Evolutionary conservation across 2,329 filamentous ascomycete genomes (phyloP), one percentile per base, ranked within the genome.

Genomic region (Trematosphaeria pertusa): DNA sequence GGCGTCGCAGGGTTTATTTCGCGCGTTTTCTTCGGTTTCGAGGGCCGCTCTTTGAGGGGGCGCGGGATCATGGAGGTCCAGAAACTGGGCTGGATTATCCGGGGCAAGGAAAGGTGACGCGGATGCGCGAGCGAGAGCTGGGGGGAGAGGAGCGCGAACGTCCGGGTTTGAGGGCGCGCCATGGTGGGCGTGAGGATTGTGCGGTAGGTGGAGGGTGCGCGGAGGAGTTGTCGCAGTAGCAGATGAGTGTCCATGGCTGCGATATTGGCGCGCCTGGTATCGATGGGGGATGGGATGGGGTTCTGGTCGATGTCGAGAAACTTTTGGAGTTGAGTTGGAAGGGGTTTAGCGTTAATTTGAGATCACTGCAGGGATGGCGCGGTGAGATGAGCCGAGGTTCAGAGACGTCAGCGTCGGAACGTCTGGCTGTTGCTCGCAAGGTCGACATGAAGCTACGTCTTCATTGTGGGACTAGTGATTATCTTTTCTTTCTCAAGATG

Each of bases 1-100:
- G 82, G 58, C 12, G 91, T 81, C 2, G 81, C 81, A 18, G 91
- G 80, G 15, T 78, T 77, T 71, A 74, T 75, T n/a, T 67, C 69
- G 55, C 70, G 65, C 3, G 64, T 15, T 30, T 48, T 15, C 30
- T 48, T 46, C n/a, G 60, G 46, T 18, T 38, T n/a, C 11, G 44
- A 28, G 32, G 44, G 15, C 33, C 43, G 43, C 2, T 40, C 41
- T 17, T 59, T 61, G 11, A 71, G 46, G 9, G 64, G 60, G 26
- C 57, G 64, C 3, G 72, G 72, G n/a, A 73, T 53, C 51, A 73
- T 58, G n/a, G 64, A 62, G 11, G 55, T 46, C 72, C 72, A 74
- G 54, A 73, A 67, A 20, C 57, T 64, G 38, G 71, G 69, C 42
- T 67, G 67, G 1, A 67, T 49, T 18, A 74, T 59, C 33, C 69